A percentile compares a stretch with the other conserved stretches of the same genome.
Conservation (phyloP, 2,329 filamentous ascomycete species). For the Rhinocladiella mackenziei region DNA sequence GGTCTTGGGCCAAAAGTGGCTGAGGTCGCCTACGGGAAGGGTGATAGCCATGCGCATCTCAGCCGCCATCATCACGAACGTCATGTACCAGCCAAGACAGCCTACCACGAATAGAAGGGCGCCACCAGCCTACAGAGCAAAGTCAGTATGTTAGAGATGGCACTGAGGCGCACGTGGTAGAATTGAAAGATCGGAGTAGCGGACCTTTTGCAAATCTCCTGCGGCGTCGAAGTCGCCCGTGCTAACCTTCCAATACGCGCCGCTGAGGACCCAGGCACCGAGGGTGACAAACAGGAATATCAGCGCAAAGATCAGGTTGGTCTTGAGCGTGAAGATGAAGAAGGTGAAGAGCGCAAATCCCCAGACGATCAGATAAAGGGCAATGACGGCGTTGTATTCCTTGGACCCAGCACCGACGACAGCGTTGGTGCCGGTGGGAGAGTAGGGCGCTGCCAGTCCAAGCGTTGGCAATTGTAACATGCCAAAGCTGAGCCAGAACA, state of each 20-base stretch:
- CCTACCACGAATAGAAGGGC: constrained; percentile 27
- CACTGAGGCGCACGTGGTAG: no score
- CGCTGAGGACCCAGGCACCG: constrained; percentile 24
- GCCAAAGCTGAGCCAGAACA: constrained; percentile 29
- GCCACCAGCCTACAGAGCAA: constrained; percentile 21
- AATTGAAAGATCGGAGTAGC: constrained; percentile 4
- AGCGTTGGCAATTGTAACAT: constrained; percentile 27
- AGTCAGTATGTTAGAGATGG: background rate
- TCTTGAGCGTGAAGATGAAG: constrained; percentile 29
- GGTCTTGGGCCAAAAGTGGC: constrained; percentile 26
- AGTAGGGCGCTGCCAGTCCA: constrained; percentile 25
- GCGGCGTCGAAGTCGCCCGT: constrained; percentile 23
- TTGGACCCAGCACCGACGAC: constrained; percentile 18
- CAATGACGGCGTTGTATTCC: constrained; percentile 27
- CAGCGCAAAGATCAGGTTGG: constrained; percentile 24
- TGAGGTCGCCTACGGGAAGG: constrained; percentile 27
- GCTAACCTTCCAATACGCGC: constrained; percentile 29
- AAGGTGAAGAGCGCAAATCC: constrained; percentile 28
- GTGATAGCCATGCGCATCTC: constrained; percentile 26
- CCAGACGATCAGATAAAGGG: constrained; percentile 28
- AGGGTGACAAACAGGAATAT: constrained; percentile 27
- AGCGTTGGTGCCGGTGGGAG: constrained; percentile 19
- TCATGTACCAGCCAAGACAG: constrained; percentile 28
- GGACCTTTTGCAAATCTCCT: constrained; percentile 25
- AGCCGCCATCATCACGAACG: constrained; percentile 29